These are phyloP conservation scores for Suillus discolor DNA, from an alignment of 768 basidiomycete genomes.

Conservation along the genomic window DNA sequence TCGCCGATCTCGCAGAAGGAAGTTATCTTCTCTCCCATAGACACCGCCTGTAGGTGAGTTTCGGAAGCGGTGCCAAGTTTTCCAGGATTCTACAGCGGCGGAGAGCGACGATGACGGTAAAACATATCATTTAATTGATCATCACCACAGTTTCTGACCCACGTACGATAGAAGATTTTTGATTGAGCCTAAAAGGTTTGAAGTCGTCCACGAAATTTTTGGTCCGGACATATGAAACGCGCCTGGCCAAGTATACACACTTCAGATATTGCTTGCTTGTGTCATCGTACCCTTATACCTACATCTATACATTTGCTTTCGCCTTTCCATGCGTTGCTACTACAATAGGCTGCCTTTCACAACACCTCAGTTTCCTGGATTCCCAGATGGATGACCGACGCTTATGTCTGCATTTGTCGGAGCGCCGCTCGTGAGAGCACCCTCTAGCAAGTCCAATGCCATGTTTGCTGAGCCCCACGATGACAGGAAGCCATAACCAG, in stretches of 20 bases:
- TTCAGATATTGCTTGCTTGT: not conserved
- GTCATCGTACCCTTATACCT: not conserved
- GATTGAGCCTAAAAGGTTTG: not conserved
- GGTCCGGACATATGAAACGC: not conserved
- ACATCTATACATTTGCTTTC: not conserved
- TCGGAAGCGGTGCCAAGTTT: not conserved
- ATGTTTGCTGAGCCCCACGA: conserved; percentile 66
- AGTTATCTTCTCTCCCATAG: not conserved
- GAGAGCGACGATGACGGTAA: not conserved
- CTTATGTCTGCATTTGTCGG: not conserved
- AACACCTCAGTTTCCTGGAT: not conserved
- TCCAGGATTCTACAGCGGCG: not conserved
- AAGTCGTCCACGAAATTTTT: not conserved
- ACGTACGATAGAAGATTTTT: not conserved
- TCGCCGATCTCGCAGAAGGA: not conserved
- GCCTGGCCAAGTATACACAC: not conserved
- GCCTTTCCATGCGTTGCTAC: not conserved
- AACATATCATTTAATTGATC: not conserved
- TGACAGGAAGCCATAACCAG: conserved; percentile 63
- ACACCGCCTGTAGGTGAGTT: not conserved
- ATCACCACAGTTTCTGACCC: not conserved
- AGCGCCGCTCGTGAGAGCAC: conserved; percentile 30
- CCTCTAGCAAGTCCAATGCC: conserved; percentile 49
- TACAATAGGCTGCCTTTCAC: not conserved
- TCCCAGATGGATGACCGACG: not conserved